A percentile compares a stretch with the other conserved stretches of the same genome.
phyloP scores from a whole-genome alignment of 495 filamentous ascomycete genomes.

The Aspergillus sparsus region DNA sequence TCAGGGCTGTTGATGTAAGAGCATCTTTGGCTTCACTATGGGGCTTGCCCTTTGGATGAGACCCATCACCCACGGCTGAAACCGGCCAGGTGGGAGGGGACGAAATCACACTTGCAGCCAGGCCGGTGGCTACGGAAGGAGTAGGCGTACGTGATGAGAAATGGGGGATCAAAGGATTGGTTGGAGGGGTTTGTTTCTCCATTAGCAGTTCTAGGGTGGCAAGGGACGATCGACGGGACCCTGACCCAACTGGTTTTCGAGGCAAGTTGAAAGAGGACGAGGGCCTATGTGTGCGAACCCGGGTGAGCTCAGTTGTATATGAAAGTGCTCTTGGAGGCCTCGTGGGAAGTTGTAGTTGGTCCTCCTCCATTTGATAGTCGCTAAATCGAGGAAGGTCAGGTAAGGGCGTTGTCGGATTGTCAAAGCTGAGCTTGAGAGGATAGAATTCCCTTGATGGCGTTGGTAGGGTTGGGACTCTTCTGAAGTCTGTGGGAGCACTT shows the following conservation, averaged over 20 bases:
- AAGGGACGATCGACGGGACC: conserved; percentile 35
- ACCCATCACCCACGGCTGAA: conserved; percentile 13
- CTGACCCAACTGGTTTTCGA: conserved; percentile 47
- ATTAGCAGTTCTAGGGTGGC: conserved; percentile 31
- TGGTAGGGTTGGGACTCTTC: conserved; percentile 45
- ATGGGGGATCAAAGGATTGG: conserved; percentile 43
- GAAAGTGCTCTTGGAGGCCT: conserved; percentile 35
- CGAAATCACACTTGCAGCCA: conserved; percentile 13
- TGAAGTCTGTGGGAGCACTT: conserved; percentile 55
- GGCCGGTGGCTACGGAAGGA: conserved; percentile 22
- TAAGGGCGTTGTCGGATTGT: conserved; percentile 63
- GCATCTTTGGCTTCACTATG: conserved; percentile 5
- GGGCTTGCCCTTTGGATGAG: conserved; percentile 10
- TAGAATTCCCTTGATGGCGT: conserved; percentile 29
- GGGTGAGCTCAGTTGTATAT: conserved; percentile 22
- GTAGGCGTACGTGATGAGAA: conserved; percentile 35
- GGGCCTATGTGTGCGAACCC: conserved; percentile 29
- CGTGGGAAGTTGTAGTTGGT: conserved; percentile 23
- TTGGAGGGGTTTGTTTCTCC: conserved; percentile 25
- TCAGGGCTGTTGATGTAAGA: conserved; percentile 4
- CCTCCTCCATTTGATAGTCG: conserved; percentile 31
- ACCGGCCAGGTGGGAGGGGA: conserved; percentile 21
- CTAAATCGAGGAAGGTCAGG: conserved; percentile 57
- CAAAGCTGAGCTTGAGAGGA: conserved; percentile 73
- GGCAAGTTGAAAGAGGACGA: conserved; percentile 36